Conservation (phyloP, 805 yeast genomes). For the Cyberlindnera xishuangbannaensis region DNA sequence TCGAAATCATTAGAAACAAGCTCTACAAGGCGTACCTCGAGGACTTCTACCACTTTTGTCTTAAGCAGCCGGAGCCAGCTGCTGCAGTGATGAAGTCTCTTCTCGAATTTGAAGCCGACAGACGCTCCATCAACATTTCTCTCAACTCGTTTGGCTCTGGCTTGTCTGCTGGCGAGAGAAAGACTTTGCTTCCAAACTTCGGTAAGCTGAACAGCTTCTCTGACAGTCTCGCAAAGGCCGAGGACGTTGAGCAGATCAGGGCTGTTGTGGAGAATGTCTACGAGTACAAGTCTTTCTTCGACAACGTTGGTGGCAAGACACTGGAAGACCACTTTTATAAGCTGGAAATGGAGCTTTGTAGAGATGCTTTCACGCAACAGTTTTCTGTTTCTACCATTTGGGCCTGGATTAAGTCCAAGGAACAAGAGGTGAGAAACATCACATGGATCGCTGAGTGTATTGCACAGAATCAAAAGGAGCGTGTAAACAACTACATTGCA, state of each 20-base stretch:
- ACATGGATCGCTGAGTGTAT: slow-evolving; percentile 99
- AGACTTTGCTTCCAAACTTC: slow-evolving; percentile 67
- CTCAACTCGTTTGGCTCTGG: slow-evolving; percentile 86
- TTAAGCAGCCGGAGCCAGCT: slow-evolving; percentile 66
- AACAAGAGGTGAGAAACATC: slow-evolving; percentile 93
- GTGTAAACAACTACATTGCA: slow-evolving; percentile 84
- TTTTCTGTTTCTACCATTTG: slow-evolving; percentile 85
- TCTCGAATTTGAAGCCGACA: slow-evolving; percentile 88
- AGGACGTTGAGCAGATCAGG: slow-evolving; percentile 82
- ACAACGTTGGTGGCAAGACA: slow-evolving; percentile 43
- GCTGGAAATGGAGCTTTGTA: slow-evolving; percentile 87
- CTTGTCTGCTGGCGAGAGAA: slow-evolving; percentile 65
- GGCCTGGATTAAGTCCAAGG: slow-evolving; percentile 95
- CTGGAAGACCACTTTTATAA: slow-evolving; percentile 93
- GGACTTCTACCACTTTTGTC: slow-evolving; percentile 69
- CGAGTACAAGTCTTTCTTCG: slow-evolving; percentile 59
- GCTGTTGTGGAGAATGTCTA: slow-evolving; percentile 55
- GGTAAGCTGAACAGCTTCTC: slow-evolving; percentile 70
- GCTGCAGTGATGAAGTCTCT: slow-evolving; percentile 73
- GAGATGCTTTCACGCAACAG: slow-evolving; percentile 93
- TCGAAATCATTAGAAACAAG: slow-evolving; percentile 89
- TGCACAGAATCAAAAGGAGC: slow-evolving; percentile 95
- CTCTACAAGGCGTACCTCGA: slow-evolving; percentile 90
- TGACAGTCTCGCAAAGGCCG: slow-evolving; percentile 62
- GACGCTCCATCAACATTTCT: slow-evolving; percentile 87